These are phyloP conservation scores for Pseudoturritis turrita DNA, from an alignment of 345 rosid genomes.

Conservation along the genomic window DNA sequence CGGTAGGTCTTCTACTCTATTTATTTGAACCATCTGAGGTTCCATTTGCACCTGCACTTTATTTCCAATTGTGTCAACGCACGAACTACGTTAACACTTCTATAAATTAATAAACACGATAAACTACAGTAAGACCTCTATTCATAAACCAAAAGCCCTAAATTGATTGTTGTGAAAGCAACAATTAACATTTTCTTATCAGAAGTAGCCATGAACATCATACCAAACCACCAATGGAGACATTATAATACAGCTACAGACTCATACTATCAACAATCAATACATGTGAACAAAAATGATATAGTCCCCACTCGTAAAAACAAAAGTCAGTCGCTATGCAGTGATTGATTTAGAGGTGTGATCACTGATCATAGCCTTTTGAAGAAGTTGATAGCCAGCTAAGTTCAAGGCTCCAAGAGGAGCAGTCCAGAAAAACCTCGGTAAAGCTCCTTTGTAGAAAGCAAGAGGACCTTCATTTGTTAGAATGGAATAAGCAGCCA, in stretches of 20 bases:
- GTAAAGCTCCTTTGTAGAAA: conserved; percentile 85
- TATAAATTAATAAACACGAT: too few relatives aligned
- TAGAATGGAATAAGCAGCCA: conserved; percentile 66
- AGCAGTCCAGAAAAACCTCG: conserved; percentile 94
- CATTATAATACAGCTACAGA: too few relatives aligned
- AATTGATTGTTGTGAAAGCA: too few relatives aligned
- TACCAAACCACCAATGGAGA: too few relatives aligned
- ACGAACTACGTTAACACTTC: too few relatives aligned
- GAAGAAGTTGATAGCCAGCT: conserved; percentile 84
- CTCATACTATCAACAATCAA: too few relatives aligned
- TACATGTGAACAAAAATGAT: too few relatives aligned
- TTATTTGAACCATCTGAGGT: conserved; percentile 69
- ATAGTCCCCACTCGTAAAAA: too few relatives aligned
- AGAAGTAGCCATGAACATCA: too few relatives aligned
- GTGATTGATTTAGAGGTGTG: conserved; percentile 13
- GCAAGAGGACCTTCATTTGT: conserved; percentile 80
- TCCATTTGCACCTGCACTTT: conserved; percentile 66
- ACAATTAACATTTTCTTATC: too few relatives aligned
- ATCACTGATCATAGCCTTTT: conserved; percentile 71
- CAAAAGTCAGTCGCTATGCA: conserved; percentile 4
- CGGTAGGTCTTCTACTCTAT: conserved; percentile 71
- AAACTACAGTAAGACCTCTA: too few relatives aligned
- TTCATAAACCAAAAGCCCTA: too few relatives aligned
- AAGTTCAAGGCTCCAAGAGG: conserved; percentile 97
- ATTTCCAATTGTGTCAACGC: conserved; percentile 3